These are phyloP conservation scores for Cucumis sativus DNA, from an alignment of 306 rosid genomes.

Conservation along the genomic window DNA sequence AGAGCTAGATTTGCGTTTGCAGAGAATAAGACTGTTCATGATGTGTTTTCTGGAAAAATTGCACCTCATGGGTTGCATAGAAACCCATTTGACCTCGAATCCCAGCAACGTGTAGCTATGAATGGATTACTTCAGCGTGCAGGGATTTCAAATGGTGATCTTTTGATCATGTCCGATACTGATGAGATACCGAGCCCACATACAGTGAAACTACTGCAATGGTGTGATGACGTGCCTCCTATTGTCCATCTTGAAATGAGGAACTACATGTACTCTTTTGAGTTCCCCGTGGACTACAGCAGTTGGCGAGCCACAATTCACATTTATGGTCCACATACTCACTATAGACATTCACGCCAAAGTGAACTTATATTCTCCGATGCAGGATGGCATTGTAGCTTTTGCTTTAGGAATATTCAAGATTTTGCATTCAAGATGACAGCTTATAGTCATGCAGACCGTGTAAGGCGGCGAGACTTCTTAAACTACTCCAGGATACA, in stretches of 20 bases:
- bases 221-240: conserved; percentile 87
- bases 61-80: conserved; percentile 23
- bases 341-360: conserved; percentile 56
- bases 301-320: conserved; percentile 85
- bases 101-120: conserved; percentile 55
- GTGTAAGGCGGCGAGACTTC: conserved; percentile 46
- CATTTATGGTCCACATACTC: conserved; percentile 34
- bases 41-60: conserved; percentile 33
- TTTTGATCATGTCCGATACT: conserved; percentile 63
- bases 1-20: conserved; percentile 50
- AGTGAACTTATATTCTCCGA: conserved; percentile 45
- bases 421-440: conserved; percentile 90
- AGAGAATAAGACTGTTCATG: conserved; percentile 31
- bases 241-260: conserved; percentile 71
- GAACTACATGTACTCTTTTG: conserved; percentile 83
- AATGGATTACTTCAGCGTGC: conserved; percentile 39
- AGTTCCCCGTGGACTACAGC: conserved; percentile 80
- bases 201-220: conserved; percentile 61
- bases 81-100: conserved; percentile 61
- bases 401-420: conserved; percentile 52
- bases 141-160: conserved; percentile 53
- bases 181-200: conserved; percentile 91
- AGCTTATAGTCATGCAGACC: conserved; percentile 88
- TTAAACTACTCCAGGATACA: conserved; percentile 61
- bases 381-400: conserved; percentile 97